phyloP scores from a whole-genome alignment of 352 stramenopile species.

The Globisporangium echinulatum region DNA sequence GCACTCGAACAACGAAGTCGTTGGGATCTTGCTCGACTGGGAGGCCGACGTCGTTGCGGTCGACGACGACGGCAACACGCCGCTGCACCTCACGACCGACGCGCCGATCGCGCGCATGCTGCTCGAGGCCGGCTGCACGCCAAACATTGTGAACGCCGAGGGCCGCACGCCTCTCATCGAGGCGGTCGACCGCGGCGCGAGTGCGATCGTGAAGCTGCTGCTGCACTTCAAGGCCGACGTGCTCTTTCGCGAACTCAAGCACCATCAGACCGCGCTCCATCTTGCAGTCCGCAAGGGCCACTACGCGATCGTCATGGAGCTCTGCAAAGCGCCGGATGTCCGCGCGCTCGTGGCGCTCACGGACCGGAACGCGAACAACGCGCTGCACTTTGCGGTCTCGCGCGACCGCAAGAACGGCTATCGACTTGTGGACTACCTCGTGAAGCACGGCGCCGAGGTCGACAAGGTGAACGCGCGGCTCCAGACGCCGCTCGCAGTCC shows the following conservation, averaged over 20 bases:
- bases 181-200: slow-evolving; percentile 66
- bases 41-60: slow-evolving; percentile 73
- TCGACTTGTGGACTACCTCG: slow-evolving; percentile 76
- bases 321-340: slow-evolving; percentile 73
- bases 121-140: slow-evolving; percentile 71
- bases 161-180: slow-evolving; percentile 77
- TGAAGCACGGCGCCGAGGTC: slow-evolving; percentile 76
- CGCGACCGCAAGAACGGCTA: slow-evolving; percentile 79
- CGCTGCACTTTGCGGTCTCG: slow-evolving; percentile 76
- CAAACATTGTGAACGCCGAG: slow-evolving; percentile 80
- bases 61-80: slow-evolving; percentile 81
- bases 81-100: slow-evolving; percentile 75
- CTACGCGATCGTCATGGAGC: slow-evolving; percentile 80
- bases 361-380: slow-evolving; percentile 83
- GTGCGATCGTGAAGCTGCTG: slow-evolving; percentile 67
- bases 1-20: slow-evolving; percentile 78
- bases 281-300: slow-evolving; percentile 79
- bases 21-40: slow-evolving; percentile 76
- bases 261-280: slow-evolving; percentile 78
- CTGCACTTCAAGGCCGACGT: slow-evolving; percentile 83
- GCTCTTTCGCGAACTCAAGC: slow-evolving; percentile 80
- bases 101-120: slow-evolving; percentile 75
- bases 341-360: slow-evolving; percentile 60
- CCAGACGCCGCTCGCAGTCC: slow-evolving; percentile 72
- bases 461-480: slow-evolving; percentile 81